Conservation (phyloP, 441 rosid genomes). For the Erysimum cheiri region DNA sequence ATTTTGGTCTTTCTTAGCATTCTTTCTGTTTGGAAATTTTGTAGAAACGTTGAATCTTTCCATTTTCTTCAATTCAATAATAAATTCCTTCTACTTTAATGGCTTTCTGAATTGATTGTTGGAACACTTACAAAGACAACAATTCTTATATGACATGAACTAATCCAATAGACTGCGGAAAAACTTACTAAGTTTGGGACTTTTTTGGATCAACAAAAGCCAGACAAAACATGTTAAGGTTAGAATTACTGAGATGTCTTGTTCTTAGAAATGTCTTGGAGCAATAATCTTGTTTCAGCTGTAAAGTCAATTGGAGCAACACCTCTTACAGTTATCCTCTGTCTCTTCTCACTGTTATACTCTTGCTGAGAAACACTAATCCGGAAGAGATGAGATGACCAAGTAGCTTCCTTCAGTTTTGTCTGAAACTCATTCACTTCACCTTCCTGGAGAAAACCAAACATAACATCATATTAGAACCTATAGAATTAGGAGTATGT, state of each 20-base stretch:
- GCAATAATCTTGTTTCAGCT: slow-evolving; percentile 73
- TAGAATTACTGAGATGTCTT: slow-evolving; percentile 44
- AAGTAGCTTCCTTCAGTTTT: slow-evolving; percentile 79
- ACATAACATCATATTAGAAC: neutral
- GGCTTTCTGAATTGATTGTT: neutral
- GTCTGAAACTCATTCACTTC: slow-evolving; percentile 60
- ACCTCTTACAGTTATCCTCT: slow-evolving; percentile 80
- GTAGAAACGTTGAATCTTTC: neutral
- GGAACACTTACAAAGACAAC: neutral
- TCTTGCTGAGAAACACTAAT: slow-evolving; percentile 79
- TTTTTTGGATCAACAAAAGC: slow-evolving; percentile 16
- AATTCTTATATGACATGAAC: neutral
- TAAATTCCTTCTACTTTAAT: neutral
- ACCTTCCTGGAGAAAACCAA: slow-evolving; percentile 51
- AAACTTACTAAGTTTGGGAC: slow-evolving; percentile 6
- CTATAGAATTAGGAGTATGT: neutral
- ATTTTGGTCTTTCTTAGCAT: neutral
- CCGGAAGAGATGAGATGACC: slow-evolving; percentile 78
- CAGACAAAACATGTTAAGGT: neutral
- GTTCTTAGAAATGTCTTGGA: slow-evolving; percentile 71
- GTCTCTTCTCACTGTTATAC: slow-evolving; percentile 88
- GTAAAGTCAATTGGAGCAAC: slow-evolving; percentile 80
- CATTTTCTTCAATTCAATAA: slow-evolving; percentile 4
- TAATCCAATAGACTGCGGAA: neutral
- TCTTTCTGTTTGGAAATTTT: neutral